Conservation (phyloP, 108 stramenopile species). For the Discostella pseudostelligera region DNA sequence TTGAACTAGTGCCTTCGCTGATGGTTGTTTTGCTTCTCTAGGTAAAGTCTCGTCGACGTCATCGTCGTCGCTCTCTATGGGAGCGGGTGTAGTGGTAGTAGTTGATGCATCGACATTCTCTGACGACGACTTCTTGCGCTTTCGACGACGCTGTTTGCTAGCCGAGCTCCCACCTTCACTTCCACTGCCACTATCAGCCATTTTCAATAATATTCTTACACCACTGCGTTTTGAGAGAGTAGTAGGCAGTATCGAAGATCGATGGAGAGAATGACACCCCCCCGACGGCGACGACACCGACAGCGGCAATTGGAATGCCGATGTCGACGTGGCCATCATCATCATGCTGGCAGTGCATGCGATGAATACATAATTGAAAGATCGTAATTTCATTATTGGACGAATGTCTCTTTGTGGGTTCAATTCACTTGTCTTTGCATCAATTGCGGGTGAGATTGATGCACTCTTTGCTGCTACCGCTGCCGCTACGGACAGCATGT, state of each 20-base stretch:
- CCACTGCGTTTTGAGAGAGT: too few species aligned
- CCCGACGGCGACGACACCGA: constrained; percentile 3
- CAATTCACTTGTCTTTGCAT: too few species aligned
- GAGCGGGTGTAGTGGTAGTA: constrained; percentile 4
- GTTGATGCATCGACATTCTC: constrained; percentile 2
- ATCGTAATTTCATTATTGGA: too few species aligned
- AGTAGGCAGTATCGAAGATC: not conserved
- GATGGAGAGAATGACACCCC: not conserved
- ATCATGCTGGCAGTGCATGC: too few species aligned
- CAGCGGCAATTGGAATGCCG: constrained; percentile 6
- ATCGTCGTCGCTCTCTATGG: constrained; percentile 9
- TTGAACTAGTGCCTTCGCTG: constrained; percentile 21
- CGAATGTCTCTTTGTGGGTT: too few species aligned
- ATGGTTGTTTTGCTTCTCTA: too few species aligned
- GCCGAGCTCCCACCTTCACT: not conserved
- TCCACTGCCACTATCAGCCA: constrained; percentile 10
- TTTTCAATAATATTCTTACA: constrained; percentile 3
- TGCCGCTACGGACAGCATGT: too few species aligned
- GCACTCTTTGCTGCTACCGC: too few species aligned
- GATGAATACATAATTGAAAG: too few species aligned
- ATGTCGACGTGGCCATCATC: constrained; percentile 7
- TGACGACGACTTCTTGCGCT: constrained; percentile 33
- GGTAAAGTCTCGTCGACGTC: constrained; percentile 4
- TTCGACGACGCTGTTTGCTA: constrained; percentile 40
- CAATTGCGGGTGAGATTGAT: too few species aligned